Percentiles rank a stretch among this genome's conserved stretches.
phyloP scores from a whole-genome alignment of 352 stramenopile species.

The Phytophthora pluvialis region DNA sequence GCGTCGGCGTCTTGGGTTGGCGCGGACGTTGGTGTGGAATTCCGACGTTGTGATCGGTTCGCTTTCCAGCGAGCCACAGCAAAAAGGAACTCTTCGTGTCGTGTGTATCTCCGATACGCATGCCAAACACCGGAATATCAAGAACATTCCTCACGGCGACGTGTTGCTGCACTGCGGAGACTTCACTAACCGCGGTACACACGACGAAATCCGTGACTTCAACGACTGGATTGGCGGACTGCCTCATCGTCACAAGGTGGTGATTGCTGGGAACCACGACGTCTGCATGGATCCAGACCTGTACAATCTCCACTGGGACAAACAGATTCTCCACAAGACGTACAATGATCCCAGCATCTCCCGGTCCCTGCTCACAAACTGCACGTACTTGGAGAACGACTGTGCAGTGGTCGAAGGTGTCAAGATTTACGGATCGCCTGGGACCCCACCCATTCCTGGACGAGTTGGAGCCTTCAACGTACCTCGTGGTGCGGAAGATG shows the following conservation, averaged over 20 bases:
- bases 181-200: constrained; percentile 76
- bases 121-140: constrained; percentile 62
- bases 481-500: constrained; percentile 47
- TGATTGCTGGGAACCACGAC: constrained; percentile 81
- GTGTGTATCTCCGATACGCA: constrained; percentile 82
- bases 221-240: constrained; percentile 68
- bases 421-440: constrained; percentile 71
- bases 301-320: constrained; percentile 56
- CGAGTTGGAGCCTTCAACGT: constrained; percentile 68
- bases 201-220: constrained; percentile 66
- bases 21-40: constrained; percentile 44
- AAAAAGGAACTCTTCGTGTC: constrained; percentile 55
- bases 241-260: constrained; percentile 68
- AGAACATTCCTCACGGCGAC: constrained; percentile 58
- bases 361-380: constrained; percentile 57
- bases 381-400: constrained; percentile 67
- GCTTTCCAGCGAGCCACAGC: constrained; percentile 43
- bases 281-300: constrained; percentile 58
- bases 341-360: constrained; percentile 59
- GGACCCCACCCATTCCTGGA: constrained; percentile 63
- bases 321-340: constrained; percentile 41
- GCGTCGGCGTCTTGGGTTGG: constrained; percentile 55
- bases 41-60: constrained; percentile 25
- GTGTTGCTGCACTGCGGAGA: constrained; percentile 90
- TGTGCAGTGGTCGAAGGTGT: constrained; percentile 61